Conservation (phyloP, 75 land plant species). For the Sequoia sempervirens region DNA sequence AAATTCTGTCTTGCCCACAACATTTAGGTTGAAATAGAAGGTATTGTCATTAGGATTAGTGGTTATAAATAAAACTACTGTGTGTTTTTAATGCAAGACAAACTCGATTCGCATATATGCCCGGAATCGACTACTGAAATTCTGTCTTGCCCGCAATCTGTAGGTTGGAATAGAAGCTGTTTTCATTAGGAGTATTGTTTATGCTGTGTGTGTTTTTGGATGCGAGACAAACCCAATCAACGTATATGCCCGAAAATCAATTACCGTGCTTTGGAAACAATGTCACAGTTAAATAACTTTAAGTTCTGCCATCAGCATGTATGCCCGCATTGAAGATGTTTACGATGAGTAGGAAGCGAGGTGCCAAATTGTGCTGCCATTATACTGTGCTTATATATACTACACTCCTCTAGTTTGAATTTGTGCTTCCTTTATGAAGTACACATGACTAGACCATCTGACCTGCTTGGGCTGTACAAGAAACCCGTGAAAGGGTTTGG, state of each 20-base stretch:
- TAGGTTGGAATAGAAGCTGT: neutral
- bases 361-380: neutral
- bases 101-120: neutral
- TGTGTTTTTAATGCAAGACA: neutral
- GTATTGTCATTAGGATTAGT: neutral
- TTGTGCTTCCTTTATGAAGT: neutral
- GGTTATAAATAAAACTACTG: too few species aligned
- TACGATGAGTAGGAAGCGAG: neutral
- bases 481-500: neutral
- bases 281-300: neutral
- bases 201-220: neutral
- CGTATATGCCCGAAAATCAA: neutral
- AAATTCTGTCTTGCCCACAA: neutral
- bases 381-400: neutral
- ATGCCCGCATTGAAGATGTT: neutral
- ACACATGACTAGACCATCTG: neutral
- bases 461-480: neutral
- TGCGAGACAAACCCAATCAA: neutral
- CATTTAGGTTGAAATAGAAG: too few species aligned
- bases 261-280: neutral
- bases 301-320: neutral
- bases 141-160: neutral
- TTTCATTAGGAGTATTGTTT: neutral
- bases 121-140: neutral
- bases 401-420: neutral